Base-by-base conservation (phyloP, 768 basidiomycete species). In the Tulasnella sp. region DNA sequence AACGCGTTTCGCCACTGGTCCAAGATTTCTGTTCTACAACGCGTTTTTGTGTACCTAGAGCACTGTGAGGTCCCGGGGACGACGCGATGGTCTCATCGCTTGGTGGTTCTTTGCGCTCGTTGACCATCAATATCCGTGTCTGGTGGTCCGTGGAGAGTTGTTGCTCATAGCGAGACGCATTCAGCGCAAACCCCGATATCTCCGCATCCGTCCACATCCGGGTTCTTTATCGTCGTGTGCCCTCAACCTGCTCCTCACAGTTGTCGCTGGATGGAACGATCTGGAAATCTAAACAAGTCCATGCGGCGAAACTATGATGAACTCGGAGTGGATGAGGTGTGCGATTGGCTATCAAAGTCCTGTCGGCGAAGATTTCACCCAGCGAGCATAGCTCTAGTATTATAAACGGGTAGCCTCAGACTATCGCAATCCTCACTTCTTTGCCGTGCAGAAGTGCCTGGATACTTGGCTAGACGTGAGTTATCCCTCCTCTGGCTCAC, bases 341-440 rank as follows among this genome's bases (percentile, higher is more conserved):
- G 74, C 43, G 21, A 19, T 48, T 19, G 2, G 3, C 57, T 17
- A 50, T 22, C 46, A 22, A 34, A 19, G 38, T 24, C 29, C 31
- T 15, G 9, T 17, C 4, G 27, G 2, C 49, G 25, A 45, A 50
- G 27, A 9, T 29, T n/a, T 49, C 34, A 49, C 43, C 15, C 4
- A 22, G n/a, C 24, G 2, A 24, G 34, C 31, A n/a, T 27, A 12
- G 34, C 52, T 49, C 43, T 29, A 83, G 82, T 83, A 82, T 65
- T 82, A 83, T 66, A 75, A 70, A 46, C 79, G 79, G 71, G 82
- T 85, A 1, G 79, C 79, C n/a, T 69, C 79, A 19, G 80, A 78
- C 9, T 85, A 87, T 69, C 78, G 84, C 11, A 86, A 86, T 65
- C 83, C 84, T 0, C 84, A 85, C 69, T 84, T 80, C 62, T 82